Conservation (phyloP, 2,329 filamentous ascomycete species). For the Ceratocystis lukuohia region DNA sequence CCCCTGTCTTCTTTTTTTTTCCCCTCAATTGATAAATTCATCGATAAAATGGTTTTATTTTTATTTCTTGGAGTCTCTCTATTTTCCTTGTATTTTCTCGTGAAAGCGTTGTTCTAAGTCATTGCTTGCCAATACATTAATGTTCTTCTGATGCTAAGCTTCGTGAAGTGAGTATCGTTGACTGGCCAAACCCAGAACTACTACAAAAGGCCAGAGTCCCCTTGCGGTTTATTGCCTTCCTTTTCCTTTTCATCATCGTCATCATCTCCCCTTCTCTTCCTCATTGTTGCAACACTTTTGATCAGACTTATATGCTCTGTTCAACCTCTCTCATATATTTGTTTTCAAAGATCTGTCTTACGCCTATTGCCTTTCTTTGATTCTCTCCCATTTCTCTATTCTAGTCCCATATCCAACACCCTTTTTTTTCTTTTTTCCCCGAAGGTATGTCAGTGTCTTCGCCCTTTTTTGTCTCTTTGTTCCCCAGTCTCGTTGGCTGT, state of each 20-base stretch:
- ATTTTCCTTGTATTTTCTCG: neutral
- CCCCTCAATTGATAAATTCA: neutral
- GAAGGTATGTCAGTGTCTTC: constrained; percentile 1
- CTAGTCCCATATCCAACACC: neutral
- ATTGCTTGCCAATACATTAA: neutral
- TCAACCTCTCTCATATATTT: neutral
- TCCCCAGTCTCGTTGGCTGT: constrained; percentile 7
- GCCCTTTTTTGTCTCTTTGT: neutral
- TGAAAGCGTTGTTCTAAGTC: neutral
- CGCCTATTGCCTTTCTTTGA: neutral
- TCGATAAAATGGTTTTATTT: neutral
- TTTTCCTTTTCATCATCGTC: constrained; percentile 2
- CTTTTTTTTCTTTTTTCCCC: neutral
- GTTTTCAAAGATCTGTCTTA: constrained; percentile 2
- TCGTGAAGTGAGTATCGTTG: constrained; percentile 6
- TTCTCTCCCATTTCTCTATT: constrained; percentile 2
- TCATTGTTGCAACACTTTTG: neutral
- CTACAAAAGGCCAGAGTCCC: constrained; percentile 13
- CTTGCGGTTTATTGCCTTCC: constrained; percentile 4
- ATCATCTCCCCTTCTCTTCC: neutral
- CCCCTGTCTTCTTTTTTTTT: neutral
- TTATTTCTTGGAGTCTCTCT: neutral
- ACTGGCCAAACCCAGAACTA: neutral
- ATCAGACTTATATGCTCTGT: neutral
- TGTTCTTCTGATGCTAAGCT: constrained; percentile 3